A percentile compares a stretch with the other conserved stretches of the same genome.
These are phyloP conservation scores for Cytospora schulzeri DNA, from an alignment of 2,329 filamentous ascomycete genomes.

Conservation along the genomic window DNA sequence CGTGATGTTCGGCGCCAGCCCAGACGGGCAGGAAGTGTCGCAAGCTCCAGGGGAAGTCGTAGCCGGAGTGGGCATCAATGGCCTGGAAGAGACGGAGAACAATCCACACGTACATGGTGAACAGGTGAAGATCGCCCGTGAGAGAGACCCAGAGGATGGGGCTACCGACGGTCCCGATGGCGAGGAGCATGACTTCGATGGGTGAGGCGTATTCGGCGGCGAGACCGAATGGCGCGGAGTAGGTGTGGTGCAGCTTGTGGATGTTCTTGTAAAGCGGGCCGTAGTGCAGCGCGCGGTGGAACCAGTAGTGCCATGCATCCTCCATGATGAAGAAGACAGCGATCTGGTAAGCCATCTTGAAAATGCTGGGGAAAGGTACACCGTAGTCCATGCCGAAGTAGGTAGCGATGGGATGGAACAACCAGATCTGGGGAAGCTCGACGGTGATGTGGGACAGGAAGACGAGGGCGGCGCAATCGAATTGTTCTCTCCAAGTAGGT, in stretches of 20 bases:
- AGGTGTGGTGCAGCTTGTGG: constrained; percentile 99
- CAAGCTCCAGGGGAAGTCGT: constrained; percentile 97
- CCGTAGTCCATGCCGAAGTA: constrained; percentile 86
- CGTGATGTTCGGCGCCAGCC: constrained; percentile 96
- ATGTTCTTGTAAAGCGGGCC: constrained; percentile 93
- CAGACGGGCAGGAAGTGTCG: constrained; percentile 96
- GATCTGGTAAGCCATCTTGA: constrained; percentile 90
- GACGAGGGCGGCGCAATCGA: constrained; percentile 89
- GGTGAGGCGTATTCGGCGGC: constrained; percentile 97
- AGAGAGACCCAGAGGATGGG: constrained; percentile 83
- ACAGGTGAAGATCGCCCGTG: constrained; percentile 85
- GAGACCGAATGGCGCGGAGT: constrained; percentile 94
- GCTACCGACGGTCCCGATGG: constrained; percentile 78
- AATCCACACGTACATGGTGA: constrained; percentile 99
- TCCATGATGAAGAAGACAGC: constrained; percentile 93
- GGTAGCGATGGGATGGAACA: constrained; percentile 96
- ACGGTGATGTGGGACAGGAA: constrained; percentile 96
- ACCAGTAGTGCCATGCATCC: constrained; percentile 98
- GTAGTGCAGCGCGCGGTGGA: constrained; percentile 90
- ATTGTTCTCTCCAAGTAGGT: constrained; percentile 90
- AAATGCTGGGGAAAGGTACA: constrained; percentile 84
- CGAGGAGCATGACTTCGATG: constrained; percentile 94
- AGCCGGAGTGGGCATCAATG: constrained; percentile 95
- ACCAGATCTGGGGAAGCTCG: constrained; percentile 97
- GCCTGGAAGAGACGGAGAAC: constrained; percentile 91